These are phyloP conservation scores for Trichoderma sp. DNA, from an alignment of 2,329 filamentous ascomycete genomes.

Conservation along the genomic window DNA sequence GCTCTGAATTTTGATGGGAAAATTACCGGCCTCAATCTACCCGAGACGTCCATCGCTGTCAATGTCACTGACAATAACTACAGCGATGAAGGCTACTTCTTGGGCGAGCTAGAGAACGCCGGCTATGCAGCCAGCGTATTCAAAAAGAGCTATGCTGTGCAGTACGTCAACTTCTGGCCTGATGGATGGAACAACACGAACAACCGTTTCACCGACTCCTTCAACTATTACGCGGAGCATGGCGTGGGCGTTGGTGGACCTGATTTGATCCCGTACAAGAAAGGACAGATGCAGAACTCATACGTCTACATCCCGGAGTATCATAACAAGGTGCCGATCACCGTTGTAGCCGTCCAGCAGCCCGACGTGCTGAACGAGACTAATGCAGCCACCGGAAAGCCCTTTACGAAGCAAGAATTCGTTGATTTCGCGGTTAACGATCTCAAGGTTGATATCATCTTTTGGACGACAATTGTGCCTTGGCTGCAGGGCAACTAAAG, in stretches of 20 bases:
- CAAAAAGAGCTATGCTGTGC: conserved; percentile 30
- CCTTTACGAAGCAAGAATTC: conserved; percentile 32
- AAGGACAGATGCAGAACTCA: conserved; percentile 29
- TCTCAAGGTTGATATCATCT: conserved; percentile 12
- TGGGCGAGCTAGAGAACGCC: conserved; percentile 30
- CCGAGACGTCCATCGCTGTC: conserved; percentile 31
- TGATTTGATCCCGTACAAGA: conserved; percentile 29
- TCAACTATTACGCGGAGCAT: conserved; percentile 30
- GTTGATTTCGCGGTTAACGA: conserved; percentile 29
- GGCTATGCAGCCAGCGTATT: conserved; percentile 27
- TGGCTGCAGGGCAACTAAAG: conserved; percentile 8
- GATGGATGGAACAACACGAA: conserved; percentile 30
- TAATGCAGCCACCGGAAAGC: conserved; percentile 21
- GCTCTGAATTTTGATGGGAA: conserved; percentile 31
- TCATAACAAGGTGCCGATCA: conserved; percentile 4
- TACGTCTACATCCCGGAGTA: conserved; percentile 29
- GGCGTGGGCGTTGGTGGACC: conserved; percentile 31
- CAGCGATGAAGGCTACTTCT: conserved; percentile 26
- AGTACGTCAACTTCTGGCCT: conserved; percentile 35
- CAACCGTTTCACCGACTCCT: conserved; percentile 24
- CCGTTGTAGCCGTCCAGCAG: conserved; percentile 13
- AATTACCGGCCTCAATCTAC: conserved; percentile 32
- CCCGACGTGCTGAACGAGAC: conserved; percentile 3
- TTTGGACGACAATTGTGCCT: not conserved
- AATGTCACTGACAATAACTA: conserved; percentile 21